A percentile compares a stretch with the other conserved stretches of the same genome.
Conservation (phyloP, 306 rosid species). For the Cucumis hystrix region DNA sequence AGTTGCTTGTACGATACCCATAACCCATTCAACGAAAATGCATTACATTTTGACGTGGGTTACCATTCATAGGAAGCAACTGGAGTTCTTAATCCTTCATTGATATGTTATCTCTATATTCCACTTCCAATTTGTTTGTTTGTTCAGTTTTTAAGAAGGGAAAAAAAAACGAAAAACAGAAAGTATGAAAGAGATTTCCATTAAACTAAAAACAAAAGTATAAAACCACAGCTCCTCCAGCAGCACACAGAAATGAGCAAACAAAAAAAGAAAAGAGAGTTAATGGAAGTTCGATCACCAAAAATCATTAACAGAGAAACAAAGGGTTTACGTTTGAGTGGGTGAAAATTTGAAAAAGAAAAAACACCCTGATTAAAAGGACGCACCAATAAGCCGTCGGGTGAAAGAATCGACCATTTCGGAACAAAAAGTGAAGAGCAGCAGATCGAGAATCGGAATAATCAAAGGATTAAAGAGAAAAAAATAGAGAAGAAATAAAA, state of each 20-base stretch:
- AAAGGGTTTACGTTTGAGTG: background rate
- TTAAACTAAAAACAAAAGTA: background rate
- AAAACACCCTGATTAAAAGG: background rate
- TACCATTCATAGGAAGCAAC: constrained; percentile 32
- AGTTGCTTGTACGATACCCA: constrained; percentile 31
- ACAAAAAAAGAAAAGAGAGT: constrained; percentile 13
- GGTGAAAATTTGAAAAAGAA: background rate
- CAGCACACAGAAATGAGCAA: constrained; percentile 12
- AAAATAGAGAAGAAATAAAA: background rate
- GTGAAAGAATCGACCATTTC: constrained; percentile 37
- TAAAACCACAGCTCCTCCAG: constrained; percentile 4
- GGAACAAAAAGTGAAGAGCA: constrained; percentile 10
- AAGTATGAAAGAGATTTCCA: background rate
- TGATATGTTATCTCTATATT: background rate
- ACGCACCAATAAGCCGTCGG: constrained; percentile 50
- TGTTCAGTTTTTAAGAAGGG: background rate
- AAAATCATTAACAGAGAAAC: background rate
- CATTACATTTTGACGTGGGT: constrained; percentile 7
- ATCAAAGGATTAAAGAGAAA: background rate
- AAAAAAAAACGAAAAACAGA: background rate
- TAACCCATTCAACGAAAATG: constrained; percentile 21
- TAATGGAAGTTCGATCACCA: constrained; percentile 14
- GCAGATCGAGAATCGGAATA: constrained; percentile 17
- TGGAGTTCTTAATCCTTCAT: background rate
- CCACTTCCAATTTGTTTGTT: background rate